phyloP scores from a whole-genome alignment of 1,284 basidiomycete species.

The Papiliotrema fonsecae region DNA sequence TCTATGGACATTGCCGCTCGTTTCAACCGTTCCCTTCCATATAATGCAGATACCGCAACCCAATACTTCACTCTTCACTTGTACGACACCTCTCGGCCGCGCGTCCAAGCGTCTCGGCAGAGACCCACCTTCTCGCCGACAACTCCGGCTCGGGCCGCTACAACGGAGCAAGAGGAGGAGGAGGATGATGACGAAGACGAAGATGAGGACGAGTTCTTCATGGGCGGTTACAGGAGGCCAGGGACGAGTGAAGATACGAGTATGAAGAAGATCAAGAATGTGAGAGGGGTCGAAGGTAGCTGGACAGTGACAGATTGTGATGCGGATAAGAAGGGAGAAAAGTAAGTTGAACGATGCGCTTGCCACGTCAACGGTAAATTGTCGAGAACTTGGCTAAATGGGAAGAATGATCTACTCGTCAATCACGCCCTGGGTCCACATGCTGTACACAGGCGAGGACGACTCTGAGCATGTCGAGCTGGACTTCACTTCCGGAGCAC shows the following conservation, averaged over 20 bases:
- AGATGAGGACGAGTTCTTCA: conserved; percentile 39
- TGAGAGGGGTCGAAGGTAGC: conserved; percentile 66
- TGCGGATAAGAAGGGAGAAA: conserved; percentile 82
- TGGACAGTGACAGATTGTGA: conserved; percentile 97
- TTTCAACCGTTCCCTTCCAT: conserved; percentile 57
- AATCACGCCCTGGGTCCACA: conserved; percentile 74
- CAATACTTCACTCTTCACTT: conserved; percentile 81
- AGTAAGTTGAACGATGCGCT: conserved; percentile 57
- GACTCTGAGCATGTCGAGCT: conserved; percentile 67
- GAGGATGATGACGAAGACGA: conserved; percentile 26
- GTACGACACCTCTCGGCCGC: conserved; percentile 60
- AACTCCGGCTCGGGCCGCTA: neutral
- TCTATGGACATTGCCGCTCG: too few relatives aligned
- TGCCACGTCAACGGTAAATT: too few relatives aligned
- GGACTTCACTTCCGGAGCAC: conserved; percentile 61
- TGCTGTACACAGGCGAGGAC: conserved; percentile 74
- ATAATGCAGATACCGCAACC: conserved; percentile 48
- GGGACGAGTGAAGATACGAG: conserved; percentile 52
- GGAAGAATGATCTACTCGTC: conserved; percentile 93
- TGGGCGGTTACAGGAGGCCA: conserved; percentile 12
- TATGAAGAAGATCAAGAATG: conserved; percentile 71
- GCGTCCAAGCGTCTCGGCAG: too few relatives aligned
- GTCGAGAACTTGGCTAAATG: too few relatives aligned
- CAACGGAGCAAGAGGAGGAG: conserved; percentile 3
- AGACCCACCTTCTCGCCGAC: too few relatives aligned